These are phyloP conservation scores for Myriosclerotinia duriaeana DNA, from an alignment of 2,329 filamentous ascomycete species.

Conservation along the genomic window DNA sequence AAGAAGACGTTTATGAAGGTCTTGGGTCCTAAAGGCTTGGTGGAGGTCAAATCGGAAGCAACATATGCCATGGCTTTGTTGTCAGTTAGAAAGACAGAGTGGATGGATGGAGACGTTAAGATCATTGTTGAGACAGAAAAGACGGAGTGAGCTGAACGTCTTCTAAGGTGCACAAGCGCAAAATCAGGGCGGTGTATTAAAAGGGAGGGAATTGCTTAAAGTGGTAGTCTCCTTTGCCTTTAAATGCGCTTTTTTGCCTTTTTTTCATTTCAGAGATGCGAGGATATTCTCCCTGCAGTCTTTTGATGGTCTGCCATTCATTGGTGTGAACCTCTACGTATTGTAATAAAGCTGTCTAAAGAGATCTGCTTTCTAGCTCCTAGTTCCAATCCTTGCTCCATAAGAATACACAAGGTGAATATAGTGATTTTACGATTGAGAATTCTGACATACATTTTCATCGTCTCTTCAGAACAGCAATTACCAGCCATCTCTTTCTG, in stretches of 20 bases:
- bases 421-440: neutral
- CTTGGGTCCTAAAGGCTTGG: constrained; percentile 31
- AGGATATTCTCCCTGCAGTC: neutral
- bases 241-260: neutral
- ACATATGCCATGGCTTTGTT: constrained; percentile 31
- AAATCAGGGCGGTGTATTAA: neutral
- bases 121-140: constrained; percentile 33
- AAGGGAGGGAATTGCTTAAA: neutral
- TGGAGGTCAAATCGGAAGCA: constrained; percentile 33
- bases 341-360: neutral
- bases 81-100: constrained; percentile 32
- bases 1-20: constrained; percentile 32
- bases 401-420: neutral
- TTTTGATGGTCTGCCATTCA: constrained; percentile 17
- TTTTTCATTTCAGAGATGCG: neutral
- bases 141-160: neutral
- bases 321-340: constrained; percentile 15
- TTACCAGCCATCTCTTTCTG: constrained; percentile 69
- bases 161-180: neutral
- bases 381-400: too few species aligned
- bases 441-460: neutral
- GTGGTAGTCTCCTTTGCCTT: neutral
- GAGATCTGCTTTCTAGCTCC: neutral
- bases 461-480: constrained; percentile 50
- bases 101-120: constrained; percentile 40